Evolutionary conservation across 1,139 yeast genomes (phyloP), one percentile per base, ranked within the genome.

Genomic region (Eremothecium gossypii): DNA sequence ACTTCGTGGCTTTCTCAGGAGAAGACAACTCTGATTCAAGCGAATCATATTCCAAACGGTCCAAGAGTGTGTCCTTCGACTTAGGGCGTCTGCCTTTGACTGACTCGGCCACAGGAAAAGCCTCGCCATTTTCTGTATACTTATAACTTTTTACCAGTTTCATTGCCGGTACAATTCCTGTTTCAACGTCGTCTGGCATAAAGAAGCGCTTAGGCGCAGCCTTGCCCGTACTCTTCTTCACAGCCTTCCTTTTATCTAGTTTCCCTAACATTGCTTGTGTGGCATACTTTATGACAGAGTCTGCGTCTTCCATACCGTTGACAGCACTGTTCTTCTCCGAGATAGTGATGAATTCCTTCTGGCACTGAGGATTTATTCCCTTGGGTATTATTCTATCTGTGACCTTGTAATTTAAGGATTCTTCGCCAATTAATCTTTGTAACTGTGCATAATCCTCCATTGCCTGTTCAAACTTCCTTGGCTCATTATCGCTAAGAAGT

Each of bases 391-490:
- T 82, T 43, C 94, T 64, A 48, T 78, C 81, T 14, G 77, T 73
- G 4, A 64, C 63, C 14, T 65, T 63, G 41, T 75, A 63, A 1
- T 60, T 62, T 13, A 80, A 62, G 27, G 65, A 59, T 37, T 70
- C 65, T 20, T 57, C 55, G 4, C 67, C 63, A 28, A 67, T 66
- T 30, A 52, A 77, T 35, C 71, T 71, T 57, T 93, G 97, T 41
- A 93, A 79, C 57, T 74, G 75, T 45, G 77, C 77, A 61, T 93
- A 91, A 27, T 87, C 93, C 29, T 74, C 82, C 82, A 86, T 77
- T 0, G 98, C 91, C 50, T 79, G 77, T 42, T 83, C 86, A 56
- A 85, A 84, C 55, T 89, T 91, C 7, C 65, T 56, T 45, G 83
- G 77, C 60, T 93, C 99, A 50, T 79, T 79, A 11, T 82, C 76